Base-by-base conservation (phyloP, 1,284 basidiomycete genomes). In the Coniferiporia weirii region DNA sequence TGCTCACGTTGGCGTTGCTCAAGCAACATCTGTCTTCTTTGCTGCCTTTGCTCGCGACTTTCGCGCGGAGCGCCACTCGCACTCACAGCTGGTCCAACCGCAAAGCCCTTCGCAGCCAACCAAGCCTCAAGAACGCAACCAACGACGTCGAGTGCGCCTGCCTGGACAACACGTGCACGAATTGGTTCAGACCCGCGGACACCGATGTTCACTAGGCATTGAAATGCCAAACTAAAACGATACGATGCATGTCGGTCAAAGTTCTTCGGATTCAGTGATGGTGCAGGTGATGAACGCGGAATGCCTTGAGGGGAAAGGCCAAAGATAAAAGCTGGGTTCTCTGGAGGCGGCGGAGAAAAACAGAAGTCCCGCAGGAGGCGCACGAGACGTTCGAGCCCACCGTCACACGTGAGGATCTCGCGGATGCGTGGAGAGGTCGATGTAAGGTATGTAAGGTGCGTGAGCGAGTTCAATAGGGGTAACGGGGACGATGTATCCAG, bases 351-450 rank as follows among this genome's bases (percentile, higher is more conserved):
- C 1, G 89, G 89, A 60, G 79, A 85, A 40, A 89, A 73, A 72
- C 87, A 92, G 65, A 93, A 93, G 64, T 94, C 88, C 68, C 89
- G 87, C n/a, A 95, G 78, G 64, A 99, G 94, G 60, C 91, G 87
- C 36, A 99, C 91, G 43, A 99, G 86, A 22, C 95, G 87, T 71
- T 99, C 96, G 45, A 99, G 85, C 1, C 97, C 96, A 60, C 96
- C 96, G 72, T 99, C 96, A 79, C 92, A 87, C 47, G 95, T 96
- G 80, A 99, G 91, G 69, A 98, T 98, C 75, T 99, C 97, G 54
- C 96, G 87, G 75, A 99, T 98, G 62, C 95, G 86, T 3, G 96
- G 95, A 0, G 95, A 98, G 5, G 96, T 98, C 1, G 95, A 95
- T 6, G 96, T 98, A 66, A 99, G 89, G 75, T 98, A 97, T 54